Conservation (phyloP, 257 asterid species). For the Petunia axillaris region DNA sequence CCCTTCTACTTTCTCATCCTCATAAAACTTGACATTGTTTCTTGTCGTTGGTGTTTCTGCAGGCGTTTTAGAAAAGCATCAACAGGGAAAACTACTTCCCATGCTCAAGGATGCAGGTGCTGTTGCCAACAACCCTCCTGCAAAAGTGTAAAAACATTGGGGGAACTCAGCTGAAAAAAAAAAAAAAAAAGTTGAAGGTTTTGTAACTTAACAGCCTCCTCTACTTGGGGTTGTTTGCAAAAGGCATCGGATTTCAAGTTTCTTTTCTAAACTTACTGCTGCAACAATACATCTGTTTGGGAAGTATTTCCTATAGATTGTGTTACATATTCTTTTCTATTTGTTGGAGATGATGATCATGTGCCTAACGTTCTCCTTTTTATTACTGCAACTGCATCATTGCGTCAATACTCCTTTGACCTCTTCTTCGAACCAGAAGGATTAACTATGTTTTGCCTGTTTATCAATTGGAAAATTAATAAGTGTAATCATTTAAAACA, state of each 20-base stretch:
- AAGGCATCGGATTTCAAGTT: not conserved
- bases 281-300: not conserved
- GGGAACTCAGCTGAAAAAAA: not conserved
- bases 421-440: no score
- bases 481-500: no score
- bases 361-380: no score
- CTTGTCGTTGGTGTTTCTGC: not conserved
- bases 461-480: no score
- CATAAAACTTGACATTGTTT: not conserved
- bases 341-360: not conserved
- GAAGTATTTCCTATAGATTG: not conserved
- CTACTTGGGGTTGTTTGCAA: slow-evolving; percentile 1
- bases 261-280: not conserved
- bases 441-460: no score
- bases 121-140: slow-evolving; percentile 37
- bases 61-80: slow-evolving; percentile 60
- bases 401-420: no score
- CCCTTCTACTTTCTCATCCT: not conserved
- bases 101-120: slow-evolving; percentile 73
- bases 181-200: not conserved
- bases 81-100: slow-evolving; percentile 60
- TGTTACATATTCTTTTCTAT: not conserved
- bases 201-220: not conserved
- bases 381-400: no score
- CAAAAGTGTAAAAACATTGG: slow-evolving; percentile 33